Conservation (phyloP, 345 rosid species). For the Eucalyptus virginea region DNA sequence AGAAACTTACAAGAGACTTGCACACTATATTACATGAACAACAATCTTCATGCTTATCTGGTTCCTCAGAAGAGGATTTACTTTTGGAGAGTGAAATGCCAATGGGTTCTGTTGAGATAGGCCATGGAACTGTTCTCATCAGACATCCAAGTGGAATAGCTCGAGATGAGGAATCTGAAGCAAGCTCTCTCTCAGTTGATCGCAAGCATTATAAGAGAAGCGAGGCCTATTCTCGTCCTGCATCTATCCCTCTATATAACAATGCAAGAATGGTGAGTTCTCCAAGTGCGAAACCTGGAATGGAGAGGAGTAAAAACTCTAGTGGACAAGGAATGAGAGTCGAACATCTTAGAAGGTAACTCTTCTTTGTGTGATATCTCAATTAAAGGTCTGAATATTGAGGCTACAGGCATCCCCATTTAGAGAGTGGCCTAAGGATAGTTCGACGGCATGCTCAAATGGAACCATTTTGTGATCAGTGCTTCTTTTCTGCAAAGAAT, state of each 20-base stretch:
- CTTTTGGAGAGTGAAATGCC: conserved; percentile 85
- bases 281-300: conserved; percentile 8
- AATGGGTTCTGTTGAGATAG: conserved; percentile 95
- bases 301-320: conserved; percentile 20
- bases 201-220: conserved; percentile 36
- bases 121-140: conserved; percentile 96
- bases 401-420: neutral
- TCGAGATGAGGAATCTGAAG: conserved; percentile 97
- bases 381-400: neutral
- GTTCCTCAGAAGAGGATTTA: conserved; percentile 87
- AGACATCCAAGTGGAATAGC: conserved; percentile 73
- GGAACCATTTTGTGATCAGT: neutral
- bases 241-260: conserved; percentile 21
- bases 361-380: neutral
- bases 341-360: conserved; percentile 57
- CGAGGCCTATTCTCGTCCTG: conserved; percentile 58
- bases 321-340: conserved; percentile 31
- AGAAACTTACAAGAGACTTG: conserved; percentile 90
- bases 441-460: neutral
- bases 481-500: neutral
- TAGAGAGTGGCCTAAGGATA: neutral
- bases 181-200: conserved; percentile 89
- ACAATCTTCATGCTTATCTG: conserved; percentile 85
- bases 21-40: conserved; percentile 88
- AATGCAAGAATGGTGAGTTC: conserved; percentile 12